A percentile compares a stretch with the other conserved stretches of the same genome.
Evolutionary conservation across 2,329 filamentous ascomycete species (phyloP).

Genomic region (Emergomyces africanus): DNA sequence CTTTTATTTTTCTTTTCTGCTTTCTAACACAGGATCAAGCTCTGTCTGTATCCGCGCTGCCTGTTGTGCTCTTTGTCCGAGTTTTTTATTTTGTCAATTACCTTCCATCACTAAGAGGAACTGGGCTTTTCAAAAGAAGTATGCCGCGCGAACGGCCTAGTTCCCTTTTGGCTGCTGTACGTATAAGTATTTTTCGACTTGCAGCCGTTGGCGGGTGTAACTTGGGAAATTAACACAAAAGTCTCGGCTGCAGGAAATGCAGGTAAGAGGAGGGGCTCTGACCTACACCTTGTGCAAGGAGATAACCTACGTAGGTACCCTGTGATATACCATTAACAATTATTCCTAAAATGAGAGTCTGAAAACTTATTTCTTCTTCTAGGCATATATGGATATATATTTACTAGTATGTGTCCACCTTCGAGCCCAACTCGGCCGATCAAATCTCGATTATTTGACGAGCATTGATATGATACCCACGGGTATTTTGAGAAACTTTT

Average conservation of each 20-base stretch:
- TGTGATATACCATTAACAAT: neutral
- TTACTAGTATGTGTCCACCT: too few species aligned
- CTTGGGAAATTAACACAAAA: neutral
- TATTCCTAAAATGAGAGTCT: neutral
- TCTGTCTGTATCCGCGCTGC: neutral
- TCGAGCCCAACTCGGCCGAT: too few species aligned
- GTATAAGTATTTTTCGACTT: neutral
- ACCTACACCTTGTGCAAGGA: neutral
- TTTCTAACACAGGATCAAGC: neutral
- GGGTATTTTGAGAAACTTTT: neutral
- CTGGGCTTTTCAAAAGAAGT: neutral
- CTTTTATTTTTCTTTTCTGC: neutral
- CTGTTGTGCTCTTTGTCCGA: neutral
- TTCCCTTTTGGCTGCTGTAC: neutral
- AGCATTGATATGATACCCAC: neutral
- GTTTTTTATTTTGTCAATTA: neutral
- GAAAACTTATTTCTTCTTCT: neutral
- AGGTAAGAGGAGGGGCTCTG: neutral
- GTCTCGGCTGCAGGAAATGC: neutral
- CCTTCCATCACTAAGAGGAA: neutral
- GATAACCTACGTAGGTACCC: neutral
- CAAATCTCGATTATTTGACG: too few species aligned
- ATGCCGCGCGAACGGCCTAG: neutral
- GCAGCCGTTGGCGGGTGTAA: conserved; percentile 2
- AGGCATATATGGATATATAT: neutral